These are phyloP conservation scores for Yamadazyma triangularis DNA, from an alignment of 1,139 yeast genomes.

Conservation along the genomic window DNA sequence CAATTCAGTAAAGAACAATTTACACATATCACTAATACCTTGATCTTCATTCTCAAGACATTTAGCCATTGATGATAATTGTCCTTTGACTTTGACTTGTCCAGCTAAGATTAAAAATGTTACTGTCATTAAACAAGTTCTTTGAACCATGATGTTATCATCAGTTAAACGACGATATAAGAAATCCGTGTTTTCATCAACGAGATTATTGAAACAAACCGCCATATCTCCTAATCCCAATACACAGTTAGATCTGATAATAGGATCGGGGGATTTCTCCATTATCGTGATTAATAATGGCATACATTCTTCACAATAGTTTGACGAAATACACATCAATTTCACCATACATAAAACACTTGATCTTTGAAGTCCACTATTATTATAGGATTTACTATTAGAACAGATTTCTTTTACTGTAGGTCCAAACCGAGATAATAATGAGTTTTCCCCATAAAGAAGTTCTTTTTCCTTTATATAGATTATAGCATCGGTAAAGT, in stretches of 20 bases:
- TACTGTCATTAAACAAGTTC: slow-evolving; percentile 95
- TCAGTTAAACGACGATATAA: slow-evolving; percentile 85
- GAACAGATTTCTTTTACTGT: slow-evolving; percentile 73
- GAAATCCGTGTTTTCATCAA: slow-evolving; percentile 89
- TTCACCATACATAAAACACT: slow-evolving; percentile 85
- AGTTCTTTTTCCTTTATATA: slow-evolving; percentile 82
- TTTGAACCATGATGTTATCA: slow-evolving; percentile 80
- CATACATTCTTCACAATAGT: slow-evolving; percentile 77
- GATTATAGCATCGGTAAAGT: slow-evolving; percentile 82
- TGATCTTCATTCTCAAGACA: slow-evolving; percentile 86
- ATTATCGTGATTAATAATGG: slow-evolving; percentile 73
- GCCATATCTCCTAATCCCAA: slow-evolving; percentile 96
- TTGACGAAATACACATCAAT: slow-evolving; percentile 89
- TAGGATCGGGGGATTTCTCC: slow-evolving; percentile 82
- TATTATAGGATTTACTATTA: slow-evolving; percentile 54
- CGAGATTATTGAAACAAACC: slow-evolving; percentile 87
- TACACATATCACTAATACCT: slow-evolving; percentile 86
- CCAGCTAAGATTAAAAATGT: slow-evolving; percentile 96
- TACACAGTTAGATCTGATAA: slow-evolving; percentile 85
- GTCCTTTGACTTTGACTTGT: slow-evolving; percentile 97
- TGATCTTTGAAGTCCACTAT: slow-evolving; percentile 57
- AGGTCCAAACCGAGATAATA: slow-evolving; percentile 76
- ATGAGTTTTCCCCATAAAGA: slow-evolving; percentile 68
- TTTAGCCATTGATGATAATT: slow-evolving; percentile 95
- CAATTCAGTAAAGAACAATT: slow-evolving; percentile 85